These are phyloP conservation scores for Pilasporangium apinafurcum DNA, from an alignment of 352 stramenopile species.

Conservation along the genomic window DNA sequence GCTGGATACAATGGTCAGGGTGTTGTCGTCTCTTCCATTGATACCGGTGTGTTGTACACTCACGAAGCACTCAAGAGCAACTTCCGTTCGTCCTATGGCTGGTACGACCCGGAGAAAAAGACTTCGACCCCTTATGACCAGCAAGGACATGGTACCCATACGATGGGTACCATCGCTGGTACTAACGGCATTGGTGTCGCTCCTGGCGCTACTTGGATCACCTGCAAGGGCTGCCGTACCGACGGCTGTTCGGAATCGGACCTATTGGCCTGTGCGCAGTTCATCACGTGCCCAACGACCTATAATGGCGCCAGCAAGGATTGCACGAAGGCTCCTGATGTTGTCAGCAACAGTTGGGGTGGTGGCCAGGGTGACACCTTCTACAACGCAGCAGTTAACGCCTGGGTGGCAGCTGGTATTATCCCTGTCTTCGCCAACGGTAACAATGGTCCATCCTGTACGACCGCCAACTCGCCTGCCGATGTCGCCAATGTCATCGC, in stretches of 20 bases:
- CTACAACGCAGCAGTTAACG: conserved; percentile 9
- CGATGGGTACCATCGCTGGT: conserved; percentile 27
- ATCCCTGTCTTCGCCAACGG: conserved; percentile 19
- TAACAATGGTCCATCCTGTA: conserved; percentile 17
- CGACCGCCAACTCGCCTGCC: conserved; percentile 10
- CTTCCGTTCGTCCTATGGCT: conserved; percentile 16
- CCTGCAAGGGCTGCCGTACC: conserved; percentile 13
- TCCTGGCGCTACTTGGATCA: conserved; percentile 24
- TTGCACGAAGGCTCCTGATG: conserved; percentile 20
- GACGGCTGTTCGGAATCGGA: conserved; percentile 9
- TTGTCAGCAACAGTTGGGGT: conserved; percentile 31
- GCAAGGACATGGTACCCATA: conserved; percentile 23
- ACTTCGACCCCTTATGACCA: conserved; percentile 10
- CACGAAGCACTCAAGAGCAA: conserved; percentile 17
- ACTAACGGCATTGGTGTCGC: conserved; percentile 25
- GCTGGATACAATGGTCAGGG: conserved; percentile 12
- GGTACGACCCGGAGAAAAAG: conserved; percentile 18
- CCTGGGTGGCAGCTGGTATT: conserved; percentile 19
- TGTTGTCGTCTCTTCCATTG: conserved; percentile 22
- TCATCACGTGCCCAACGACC: conserved; percentile 28
- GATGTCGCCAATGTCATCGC: conserved; percentile 16
- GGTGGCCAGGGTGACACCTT: conserved; percentile 5
- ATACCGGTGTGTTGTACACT: conserved; percentile 17
- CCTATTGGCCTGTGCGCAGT: conserved; percentile 21
- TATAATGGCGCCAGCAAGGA: conserved; percentile 9